These are phyloP conservation scores for Cordyceps cicadae DNA, from an alignment of 2,329 filamentous ascomycete species.

Conservation along the genomic window DNA sequence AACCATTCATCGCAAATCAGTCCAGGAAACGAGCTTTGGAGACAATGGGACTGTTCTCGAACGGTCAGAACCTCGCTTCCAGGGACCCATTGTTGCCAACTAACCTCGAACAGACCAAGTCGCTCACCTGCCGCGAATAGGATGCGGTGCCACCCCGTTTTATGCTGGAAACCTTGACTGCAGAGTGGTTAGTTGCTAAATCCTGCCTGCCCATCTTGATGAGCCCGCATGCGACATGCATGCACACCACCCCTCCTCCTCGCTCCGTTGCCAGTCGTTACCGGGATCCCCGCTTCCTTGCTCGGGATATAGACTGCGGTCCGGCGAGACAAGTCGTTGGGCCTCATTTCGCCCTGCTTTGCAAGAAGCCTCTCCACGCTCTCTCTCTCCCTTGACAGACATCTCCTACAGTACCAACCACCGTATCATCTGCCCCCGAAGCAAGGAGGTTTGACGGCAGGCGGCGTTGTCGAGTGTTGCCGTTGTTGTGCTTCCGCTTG, in stretches of 20 bases:
- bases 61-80: background rate
- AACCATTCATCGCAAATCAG: background rate
- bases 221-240: background rate
- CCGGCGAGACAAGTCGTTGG: background rate
- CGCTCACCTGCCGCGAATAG: background rate
- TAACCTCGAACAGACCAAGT: background rate
- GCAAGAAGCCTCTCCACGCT: background rate
- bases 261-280: conserved; percentile 7
- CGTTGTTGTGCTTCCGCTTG: background rate
- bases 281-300: conserved; percentile 6
- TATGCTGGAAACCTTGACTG: background rate
- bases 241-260: background rate
- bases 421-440: background rate
- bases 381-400: background rate
- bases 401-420: background rate
- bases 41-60: conserved; percentile 10
- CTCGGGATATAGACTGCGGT: conserved; percentile 2
- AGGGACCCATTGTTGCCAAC: background rate
- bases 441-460: background rate
- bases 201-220: background rate
- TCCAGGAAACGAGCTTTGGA: background rate
- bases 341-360: background rate
- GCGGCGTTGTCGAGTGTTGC: background rate
- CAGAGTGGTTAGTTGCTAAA: background rate
- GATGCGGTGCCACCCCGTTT: background rate